These are phyloP conservation scores for Penicillium sp. DNA, from an alignment of 2,329 filamentous ascomycete species.

Conservation along the genomic window DNA sequence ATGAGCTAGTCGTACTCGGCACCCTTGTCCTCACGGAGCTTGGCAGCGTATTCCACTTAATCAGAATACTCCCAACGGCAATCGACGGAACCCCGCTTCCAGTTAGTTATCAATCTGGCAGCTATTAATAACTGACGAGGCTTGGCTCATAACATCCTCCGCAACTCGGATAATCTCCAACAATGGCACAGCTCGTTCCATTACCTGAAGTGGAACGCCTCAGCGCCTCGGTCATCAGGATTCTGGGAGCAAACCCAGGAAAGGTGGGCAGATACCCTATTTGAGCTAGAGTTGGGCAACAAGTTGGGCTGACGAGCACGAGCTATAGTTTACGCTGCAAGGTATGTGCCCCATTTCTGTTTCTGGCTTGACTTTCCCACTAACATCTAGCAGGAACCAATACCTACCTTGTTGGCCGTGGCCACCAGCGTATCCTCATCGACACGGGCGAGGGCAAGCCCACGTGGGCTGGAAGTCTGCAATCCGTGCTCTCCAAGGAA, in stretches of 20 bases:
- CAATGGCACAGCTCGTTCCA: constrained; percentile 59
- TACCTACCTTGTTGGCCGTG: constrained; percentile 84
- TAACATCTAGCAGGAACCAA: constrained; percentile 62
- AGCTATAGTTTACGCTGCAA: constrained; percentile 54
- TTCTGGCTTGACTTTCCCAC: neutral
- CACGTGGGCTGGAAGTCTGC: constrained; percentile 65
- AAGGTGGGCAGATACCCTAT: constrained; percentile 52
- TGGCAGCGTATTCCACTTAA: too few relatives aligned
- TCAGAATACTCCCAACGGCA: neutral
- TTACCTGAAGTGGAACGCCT: constrained; percentile 72
- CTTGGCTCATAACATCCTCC: neutral
- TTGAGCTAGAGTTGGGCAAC: neutral
- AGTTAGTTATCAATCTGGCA: neutral
- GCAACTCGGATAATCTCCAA: neutral
- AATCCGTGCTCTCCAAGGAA: constrained; percentile 60
- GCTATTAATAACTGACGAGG: constrained; percentile 2
- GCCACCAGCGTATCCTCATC: constrained; percentile 67
- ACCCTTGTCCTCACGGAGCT: too few relatives aligned
- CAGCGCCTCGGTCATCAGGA: constrained; percentile 70
- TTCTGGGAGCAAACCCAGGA: constrained; percentile 84
- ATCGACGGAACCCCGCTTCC: neutral
- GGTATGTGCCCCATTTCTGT: constrained; percentile 30
- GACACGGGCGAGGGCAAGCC: constrained; percentile 82
- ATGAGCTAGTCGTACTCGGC: too few relatives aligned
- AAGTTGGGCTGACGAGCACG: constrained; percentile 9